These are phyloP conservation scores for Cyamopsis tetragonoloba DNA, from an alignment of 306 rosid species.

Conservation along the genomic window DNA sequence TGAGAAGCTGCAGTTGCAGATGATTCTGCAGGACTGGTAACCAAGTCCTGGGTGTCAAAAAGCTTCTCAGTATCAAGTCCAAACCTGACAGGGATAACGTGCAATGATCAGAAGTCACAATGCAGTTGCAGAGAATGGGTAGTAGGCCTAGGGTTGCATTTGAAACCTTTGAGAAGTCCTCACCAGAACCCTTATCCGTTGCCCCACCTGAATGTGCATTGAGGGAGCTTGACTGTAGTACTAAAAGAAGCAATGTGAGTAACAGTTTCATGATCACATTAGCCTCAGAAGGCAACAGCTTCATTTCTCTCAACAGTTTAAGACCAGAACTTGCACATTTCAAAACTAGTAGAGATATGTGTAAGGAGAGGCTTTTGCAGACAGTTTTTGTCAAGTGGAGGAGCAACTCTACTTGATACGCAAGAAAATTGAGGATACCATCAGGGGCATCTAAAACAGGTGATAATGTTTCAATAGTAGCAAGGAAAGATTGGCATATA, in stretches of 20 bases:
- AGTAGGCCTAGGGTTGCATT: slow-evolving; percentile 64
- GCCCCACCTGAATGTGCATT: slow-evolving; percentile 35
- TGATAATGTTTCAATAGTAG: slow-evolving; percentile 56
- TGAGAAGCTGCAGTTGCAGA: slow-evolving; percentile 61
- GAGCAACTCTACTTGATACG: slow-evolving; percentile 67
- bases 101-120: slow-evolving; percentile 54
- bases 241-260: slow-evolving; percentile 65
- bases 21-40: slow-evolving; percentile 70
- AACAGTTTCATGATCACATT: slow-evolving; percentile 48
- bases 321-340: slow-evolving; percentile 69
- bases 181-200: slow-evolving; percentile 36
- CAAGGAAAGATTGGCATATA: slow-evolving; percentile 56
- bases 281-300: slow-evolving; percentile 45
- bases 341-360: slow-evolving; percentile 48
- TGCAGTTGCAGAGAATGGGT: slow-evolving; percentile 75
- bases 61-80: slow-evolving; percentile 66
- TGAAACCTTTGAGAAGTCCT: slow-evolving; percentile 61
- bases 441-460: slow-evolving; percentile 50
- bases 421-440: slow-evolving; percentile 59
- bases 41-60: slow-evolving; percentile 76
- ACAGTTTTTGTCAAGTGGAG: slow-evolving; percentile 56
- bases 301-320: slow-evolving; percentile 55
- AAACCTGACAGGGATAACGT: slow-evolving; percentile 62
- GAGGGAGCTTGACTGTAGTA: slow-evolving; percentile 52
- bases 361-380: slow-evolving; percentile 39